Evolutionary conservation across 2,329 filamentous ascomycete genomes (phyloP).

Genomic region (Hymenoscyphus salicellus): DNA sequence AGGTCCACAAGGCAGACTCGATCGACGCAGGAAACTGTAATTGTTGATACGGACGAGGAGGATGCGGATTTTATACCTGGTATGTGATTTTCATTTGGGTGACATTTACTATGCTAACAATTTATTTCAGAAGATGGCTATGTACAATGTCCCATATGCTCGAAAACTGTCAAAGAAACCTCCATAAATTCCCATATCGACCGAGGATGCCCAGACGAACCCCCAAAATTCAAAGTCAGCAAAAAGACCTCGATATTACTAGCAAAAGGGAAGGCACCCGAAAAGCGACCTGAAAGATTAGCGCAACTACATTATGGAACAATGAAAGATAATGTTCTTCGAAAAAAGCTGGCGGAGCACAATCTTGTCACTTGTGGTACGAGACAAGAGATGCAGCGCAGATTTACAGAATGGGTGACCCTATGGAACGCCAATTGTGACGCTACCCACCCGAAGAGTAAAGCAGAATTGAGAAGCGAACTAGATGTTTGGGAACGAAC

Average conservation of each 20-base stretch:
- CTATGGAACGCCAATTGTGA: constrained; percentile 98
- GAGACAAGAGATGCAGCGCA: constrained; percentile 67
- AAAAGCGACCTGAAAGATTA: constrained; percentile 41
- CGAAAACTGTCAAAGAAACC: constrained; percentile 70
- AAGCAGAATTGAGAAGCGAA: constrained; percentile 70
- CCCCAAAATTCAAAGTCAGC: constrained; percentile 4
- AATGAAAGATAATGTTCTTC: constrained; percentile 73
- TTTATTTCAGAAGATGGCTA: constrained; percentile 49
- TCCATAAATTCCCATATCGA: constrained; percentile 81
- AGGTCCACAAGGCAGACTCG: constrained; percentile 50
- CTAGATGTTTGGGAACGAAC: constrained; percentile 84
- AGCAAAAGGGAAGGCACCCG: constrained; percentile 9
- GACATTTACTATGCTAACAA: constrained; percentile 8
- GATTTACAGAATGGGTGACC: constrained; percentile 92
- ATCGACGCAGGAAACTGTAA: constrained; percentile 37
- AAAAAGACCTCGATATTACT: constrained; percentile 7
- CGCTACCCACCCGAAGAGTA: constrained; percentile 67
- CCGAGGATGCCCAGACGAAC: constrained; percentile 36
- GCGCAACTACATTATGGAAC: constrained; percentile 83
- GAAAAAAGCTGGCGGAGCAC: constrained; percentile 77
- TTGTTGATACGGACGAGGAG: constrained; percentile 30
- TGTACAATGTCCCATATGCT: constrained; percentile 80
- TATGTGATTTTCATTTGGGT: constrained; percentile 12
- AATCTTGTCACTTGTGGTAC: constrained; percentile 71
- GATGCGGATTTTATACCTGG: constrained; percentile 33